Evolutionary conservation across 169 alveolate species (phyloP).

Genomic region (Babesia caballi): DNA sequence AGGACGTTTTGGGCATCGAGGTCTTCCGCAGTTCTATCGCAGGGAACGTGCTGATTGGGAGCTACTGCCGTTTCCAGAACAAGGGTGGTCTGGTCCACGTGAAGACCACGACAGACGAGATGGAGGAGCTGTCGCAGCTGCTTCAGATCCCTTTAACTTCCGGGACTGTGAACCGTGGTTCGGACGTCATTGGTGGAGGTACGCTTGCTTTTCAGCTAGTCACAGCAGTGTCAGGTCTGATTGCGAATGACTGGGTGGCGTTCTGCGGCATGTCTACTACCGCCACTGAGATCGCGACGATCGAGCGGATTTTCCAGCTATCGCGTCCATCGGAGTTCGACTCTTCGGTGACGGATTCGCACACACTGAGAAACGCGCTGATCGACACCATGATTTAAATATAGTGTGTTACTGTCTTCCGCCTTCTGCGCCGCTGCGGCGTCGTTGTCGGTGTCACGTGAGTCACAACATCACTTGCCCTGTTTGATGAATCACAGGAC

Average conservation of each 20-base stretch:
- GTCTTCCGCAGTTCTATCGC: constrained; percentile 98
- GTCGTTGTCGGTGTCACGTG: not conserved
- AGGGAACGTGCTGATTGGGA: constrained; percentile 97
- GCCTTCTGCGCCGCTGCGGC: not conserved
- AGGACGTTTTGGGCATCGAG: constrained; percentile 96
- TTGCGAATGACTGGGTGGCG: constrained; percentile 98
- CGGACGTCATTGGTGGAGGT: constrained; percentile 92
- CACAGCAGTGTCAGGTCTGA: constrained; percentile 87
- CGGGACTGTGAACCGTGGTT: constrained; percentile 99
- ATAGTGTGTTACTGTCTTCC: not conserved
- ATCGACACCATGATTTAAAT: constrained; percentile 70
- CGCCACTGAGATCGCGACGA: constrained; percentile 94
- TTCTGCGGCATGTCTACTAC: constrained; percentile 99
- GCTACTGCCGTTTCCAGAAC: constrained; percentile 93
- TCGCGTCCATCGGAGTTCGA: constrained; percentile 72
- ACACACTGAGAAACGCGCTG: constrained; percentile 66
- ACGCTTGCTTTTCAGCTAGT: not conserved
- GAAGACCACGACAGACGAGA: constrained; percentile 94
- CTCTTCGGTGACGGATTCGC: constrained; percentile 54
- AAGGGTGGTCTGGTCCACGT: constrained; percentile 97
- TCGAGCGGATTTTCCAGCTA: constrained; percentile 92
- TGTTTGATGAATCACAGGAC: not conserved
- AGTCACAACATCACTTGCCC: not conserved
- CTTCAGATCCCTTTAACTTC: constrained; percentile 96
- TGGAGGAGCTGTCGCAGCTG: constrained; percentile 94